phyloP scores from a whole-genome alignment of 2,329 filamentous ascomycete species.

The Pseudogymnoascus sp. region DNA sequence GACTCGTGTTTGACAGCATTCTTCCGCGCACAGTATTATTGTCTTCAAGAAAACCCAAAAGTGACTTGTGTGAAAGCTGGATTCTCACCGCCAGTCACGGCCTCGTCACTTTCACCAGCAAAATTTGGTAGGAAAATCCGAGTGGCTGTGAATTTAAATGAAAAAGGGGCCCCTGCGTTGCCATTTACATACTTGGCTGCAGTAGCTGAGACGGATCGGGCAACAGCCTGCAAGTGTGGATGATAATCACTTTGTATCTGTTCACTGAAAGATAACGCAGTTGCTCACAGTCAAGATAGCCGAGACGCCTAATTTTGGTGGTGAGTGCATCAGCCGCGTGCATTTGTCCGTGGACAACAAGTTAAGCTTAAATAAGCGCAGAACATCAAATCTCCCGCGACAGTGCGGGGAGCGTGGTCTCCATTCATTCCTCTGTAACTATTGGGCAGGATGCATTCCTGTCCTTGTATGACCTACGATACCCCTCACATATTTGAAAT shows the following conservation, averaged over 20 bases:
- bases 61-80: neutral
- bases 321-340: neutral
- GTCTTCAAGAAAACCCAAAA: neutral
- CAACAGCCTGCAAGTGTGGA: neutral
- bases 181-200: neutral
- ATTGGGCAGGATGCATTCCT: neutral
- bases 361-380: slow-evolving; percentile 9
- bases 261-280: neutral
- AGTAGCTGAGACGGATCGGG: slow-evolving; percentile 2
- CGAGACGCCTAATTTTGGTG: neutral
- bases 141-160: neutral
- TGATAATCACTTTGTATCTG: neutral
- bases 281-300: neutral
- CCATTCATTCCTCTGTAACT: neutral
- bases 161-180: neutral
- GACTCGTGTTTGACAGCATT: neutral
- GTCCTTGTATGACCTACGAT: neutral
- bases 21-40: neutral
- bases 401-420: neutral
- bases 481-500: slow-evolving; percentile 4
- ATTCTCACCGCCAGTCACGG: slow-evolving; percentile 5
- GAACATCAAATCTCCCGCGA: slow-evolving; percentile 1
- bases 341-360: neutral
- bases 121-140: neutral
- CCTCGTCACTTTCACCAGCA: neutral